Base-by-base conservation (phyloP, 352 stramenopile genomes). In the Phytophthora sp. region DNA sequence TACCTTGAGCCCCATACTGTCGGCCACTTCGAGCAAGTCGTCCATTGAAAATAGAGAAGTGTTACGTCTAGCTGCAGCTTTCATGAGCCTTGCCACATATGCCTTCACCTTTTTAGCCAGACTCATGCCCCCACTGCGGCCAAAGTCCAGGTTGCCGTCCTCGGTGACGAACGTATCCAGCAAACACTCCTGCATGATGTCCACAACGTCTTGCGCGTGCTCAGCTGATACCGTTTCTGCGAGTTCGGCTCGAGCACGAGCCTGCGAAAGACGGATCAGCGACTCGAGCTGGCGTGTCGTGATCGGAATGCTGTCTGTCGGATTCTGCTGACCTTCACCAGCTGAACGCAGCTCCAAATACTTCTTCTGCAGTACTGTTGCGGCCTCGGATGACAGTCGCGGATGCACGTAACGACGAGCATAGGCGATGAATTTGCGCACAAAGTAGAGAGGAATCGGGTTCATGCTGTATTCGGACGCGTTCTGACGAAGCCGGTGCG, bases 401-500 rank as follows among this genome's bases (percentile, higher is more conserved):
- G 98, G 98, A 59, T 96, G 89, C 44, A 97, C 97, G 73, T 98
- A 98, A 16, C 96, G 88, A 42, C 93, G 78, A n/a, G 95, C 95
- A 72, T 99, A 99, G 0, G 97, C 88, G 63, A 99, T 97, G 73
- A 99, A 99, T 68, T 99, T 98, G 53, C 96, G 88, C 35, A 99
- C 73, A 27, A 98, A 89, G 60, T 88, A 88, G 2, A 86, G 68
- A 21, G 82, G 77, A 53, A 91, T 91, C 20, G 79, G 67, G 7
- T 71, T 60, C 61, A 76, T 76, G 20, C 63, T 81, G 50, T 76
- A 82, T 57, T 84, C 69, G 21, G 71, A 47, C 18, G 74, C 80
- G 29, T 88, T 90, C 38, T 79, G 62, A 15, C 72, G 57, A 45
- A 90, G 63, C 8, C 82, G 82, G 36, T 85, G 77, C n/a, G 78